These are phyloP conservation scores for Pseudogymnoascus sp. DNA, from an alignment of 2,329 filamentous ascomycete genomes.

Conservation along the genomic window DNA sequence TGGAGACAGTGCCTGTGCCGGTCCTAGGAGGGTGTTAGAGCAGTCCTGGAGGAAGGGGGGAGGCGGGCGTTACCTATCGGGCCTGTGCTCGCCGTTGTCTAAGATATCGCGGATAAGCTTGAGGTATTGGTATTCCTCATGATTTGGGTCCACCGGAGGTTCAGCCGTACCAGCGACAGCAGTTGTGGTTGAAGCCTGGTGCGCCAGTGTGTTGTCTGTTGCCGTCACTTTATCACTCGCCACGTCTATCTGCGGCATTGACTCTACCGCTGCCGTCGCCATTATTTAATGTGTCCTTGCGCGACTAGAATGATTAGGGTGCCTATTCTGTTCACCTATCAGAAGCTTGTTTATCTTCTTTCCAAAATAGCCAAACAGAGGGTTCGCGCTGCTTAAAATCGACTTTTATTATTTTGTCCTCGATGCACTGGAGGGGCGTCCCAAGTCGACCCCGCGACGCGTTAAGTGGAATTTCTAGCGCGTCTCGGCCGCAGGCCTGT, in stretches of 20 bases:
- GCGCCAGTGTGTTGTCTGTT: not conserved
- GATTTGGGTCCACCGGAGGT: conserved; percentile 26
- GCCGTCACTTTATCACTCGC: not conserved
- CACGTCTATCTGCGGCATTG: conserved; percentile 1
- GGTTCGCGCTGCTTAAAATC: not conserved
- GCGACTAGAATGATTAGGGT: not conserved
- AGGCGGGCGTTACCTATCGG: conserved; percentile 57
- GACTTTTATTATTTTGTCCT: conserved; percentile 4
- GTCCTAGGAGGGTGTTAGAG: conserved; percentile 47
- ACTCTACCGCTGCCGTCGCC: not conserved
- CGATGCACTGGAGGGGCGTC: not conserved
- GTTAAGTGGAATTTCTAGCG: conserved; percentile 8
- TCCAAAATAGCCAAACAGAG: not conserved
- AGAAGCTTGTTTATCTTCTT: not conserved
- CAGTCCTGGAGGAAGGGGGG: not conserved
- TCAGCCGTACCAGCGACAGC: not conserved
- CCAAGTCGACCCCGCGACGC: not conserved
- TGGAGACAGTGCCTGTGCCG: conserved; percentile 82
- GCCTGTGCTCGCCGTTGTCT: conserved; percentile 72
- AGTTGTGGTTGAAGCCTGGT: not conserved
- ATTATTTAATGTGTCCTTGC: not conserved
- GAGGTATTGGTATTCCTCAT: conserved; percentile 94
- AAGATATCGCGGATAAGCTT: conserved; percentile 82
- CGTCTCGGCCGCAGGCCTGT: not conserved
- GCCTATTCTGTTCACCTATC: not conserved